Base-by-base conservation (phyloP, 140 eudicot genomes). In the Ambrosia hybrid region DNA sequence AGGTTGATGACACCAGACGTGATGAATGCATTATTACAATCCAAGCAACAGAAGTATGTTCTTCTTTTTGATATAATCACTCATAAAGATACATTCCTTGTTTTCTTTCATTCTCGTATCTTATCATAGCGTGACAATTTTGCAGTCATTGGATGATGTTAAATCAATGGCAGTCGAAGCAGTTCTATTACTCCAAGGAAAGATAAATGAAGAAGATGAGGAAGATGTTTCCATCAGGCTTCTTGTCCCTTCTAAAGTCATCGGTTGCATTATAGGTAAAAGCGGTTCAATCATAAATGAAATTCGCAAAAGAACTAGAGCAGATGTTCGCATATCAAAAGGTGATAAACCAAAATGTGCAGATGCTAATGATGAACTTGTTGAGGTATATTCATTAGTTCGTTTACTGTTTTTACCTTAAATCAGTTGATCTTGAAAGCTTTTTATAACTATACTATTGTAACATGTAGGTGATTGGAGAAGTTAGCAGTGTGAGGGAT, bases 91-190 rank as follows among this genome's bases (percentile, higher is more conserved):
- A 48, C 48, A 49, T 68, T 46, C 13, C 53, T 53, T 65, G 58
- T 46, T 26, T 36, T 73, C 30, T 21, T 21, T 21, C 30, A 21
- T 21, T 21, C 30, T 21, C 30, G 14, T n/a, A n/a, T n/a, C n/a
- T 45, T 9, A 17, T 7, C 33, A 37, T 81, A 39, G 51, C 53
- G 4, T 64, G 49, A 51, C 3, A 15, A 63, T 58, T 78, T 46
- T 75, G 72, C 86, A 94, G 99, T 86, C 91, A 17, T 39, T 79
- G 72, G 99, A 94, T 60, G 99, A 94, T 83, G 5, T 84, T 72
- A 86, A 88, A 73, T 94, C 99, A 59, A 94, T 73, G 90, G 97
- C 97, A 7, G 96, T 94, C 33, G 99, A 94, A 88, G 97, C 99
- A 57, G 97, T 94, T 69, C 65, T 94, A 15, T 86, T 94, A 81